Conservation (phyloP, 495 filamentous ascomycete species). For the Aspergillus hancockii region DNA sequence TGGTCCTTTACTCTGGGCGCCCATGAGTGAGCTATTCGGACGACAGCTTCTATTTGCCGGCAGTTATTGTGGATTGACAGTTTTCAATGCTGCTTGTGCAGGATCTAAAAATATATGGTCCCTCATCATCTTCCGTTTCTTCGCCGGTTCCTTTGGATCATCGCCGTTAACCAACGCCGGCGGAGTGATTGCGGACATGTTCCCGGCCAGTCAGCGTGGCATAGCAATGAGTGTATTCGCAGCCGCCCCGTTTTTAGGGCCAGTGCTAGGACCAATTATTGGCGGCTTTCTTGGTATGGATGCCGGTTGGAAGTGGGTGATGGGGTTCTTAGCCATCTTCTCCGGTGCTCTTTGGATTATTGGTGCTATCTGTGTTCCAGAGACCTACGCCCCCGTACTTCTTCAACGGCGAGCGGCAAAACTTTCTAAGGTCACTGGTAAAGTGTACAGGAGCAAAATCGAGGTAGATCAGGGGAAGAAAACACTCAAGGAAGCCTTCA, state of each 20-base stretch:
- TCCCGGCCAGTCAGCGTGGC: slow-evolving; percentile 54
- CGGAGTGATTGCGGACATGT: slow-evolving; percentile 65
- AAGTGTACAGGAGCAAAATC: slow-evolving; percentile 49
- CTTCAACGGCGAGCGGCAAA: slow-evolving; percentile 48
- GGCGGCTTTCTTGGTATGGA: slow-evolving; percentile 52
- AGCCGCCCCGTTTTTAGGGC: slow-evolving; percentile 59
- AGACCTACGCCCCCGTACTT: slow-evolving; percentile 61
- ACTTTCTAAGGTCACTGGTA: slow-evolving; percentile 56
- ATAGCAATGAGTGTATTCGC: slow-evolving; percentile 55
- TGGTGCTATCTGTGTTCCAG: slow-evolving; percentile 46
- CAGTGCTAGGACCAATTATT: slow-evolving; percentile 49
- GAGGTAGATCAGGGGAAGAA: slow-evolving; percentile 36
- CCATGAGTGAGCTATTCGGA: slow-evolving; percentile 61
- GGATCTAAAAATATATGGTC: slow-evolving; percentile 57
- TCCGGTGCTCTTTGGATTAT: slow-evolving; percentile 28
- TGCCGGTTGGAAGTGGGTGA: slow-evolving; percentile 58
- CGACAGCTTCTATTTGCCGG: slow-evolving; percentile 61
- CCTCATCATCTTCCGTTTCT: slow-evolving; percentile 64
- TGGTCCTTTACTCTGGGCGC: slow-evolving; percentile 29
- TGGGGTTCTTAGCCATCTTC: slow-evolving; percentile 25
- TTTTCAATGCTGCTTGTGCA: slow-evolving; percentile 60
- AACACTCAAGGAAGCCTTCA: slow-evolving; percentile 39
- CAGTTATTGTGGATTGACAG: slow-evolving; percentile 54
- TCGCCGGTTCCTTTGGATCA: slow-evolving; percentile 64
- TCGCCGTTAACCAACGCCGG: slow-evolving; percentile 62